A percentile compares a stretch with the other conserved stretches of the same genome.
phyloP scores from a whole-genome alignment of 2,329 filamentous ascomycete genomes.

The Domatiomyces catenatus region DNA sequence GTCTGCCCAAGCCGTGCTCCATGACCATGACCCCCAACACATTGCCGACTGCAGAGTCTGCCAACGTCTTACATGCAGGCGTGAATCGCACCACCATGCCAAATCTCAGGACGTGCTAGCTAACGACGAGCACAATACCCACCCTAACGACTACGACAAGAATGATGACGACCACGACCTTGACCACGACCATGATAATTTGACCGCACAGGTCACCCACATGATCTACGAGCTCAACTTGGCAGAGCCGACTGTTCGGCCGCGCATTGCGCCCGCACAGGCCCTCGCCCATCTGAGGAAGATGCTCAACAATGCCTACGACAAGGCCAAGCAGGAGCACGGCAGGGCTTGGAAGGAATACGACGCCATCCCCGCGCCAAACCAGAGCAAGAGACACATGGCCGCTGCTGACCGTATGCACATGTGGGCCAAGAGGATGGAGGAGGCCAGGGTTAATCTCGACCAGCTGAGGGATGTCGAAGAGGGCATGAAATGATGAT shows the following conservation, averaged over 20 bases:
- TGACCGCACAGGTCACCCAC: conserved; percentile 14
- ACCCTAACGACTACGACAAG: conserved; percentile 17
- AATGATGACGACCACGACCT: conserved; percentile 23
- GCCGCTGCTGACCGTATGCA: conserved; percentile 14
- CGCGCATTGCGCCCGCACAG: conserved; percentile 50
- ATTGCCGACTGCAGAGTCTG: conserved; percentile 43
- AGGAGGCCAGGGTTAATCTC: conserved; percentile 16
- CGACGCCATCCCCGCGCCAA: conserved; percentile 14
- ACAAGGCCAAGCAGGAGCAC: conserved; percentile 59
- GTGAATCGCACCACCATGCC: background rate
- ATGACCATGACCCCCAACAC: conserved; percentile 33
- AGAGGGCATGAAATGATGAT: conserved; percentile 13
- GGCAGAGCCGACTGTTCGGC: conserved; percentile 45
- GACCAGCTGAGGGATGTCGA: conserved; percentile 17
- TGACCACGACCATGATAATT: conserved; percentile 22
- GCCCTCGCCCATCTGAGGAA: conserved; percentile 76
- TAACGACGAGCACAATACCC: conserved; percentile 13
- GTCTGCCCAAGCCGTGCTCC: conserved; percentile 26
- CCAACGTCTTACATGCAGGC: conserved; percentile 24
- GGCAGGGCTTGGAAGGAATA: conserved; percentile 24
- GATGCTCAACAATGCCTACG: conserved; percentile 61
- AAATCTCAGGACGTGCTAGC: conserved; percentile 3
- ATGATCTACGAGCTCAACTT: conserved; percentile 21
- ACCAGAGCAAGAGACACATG: conserved; percentile 15
- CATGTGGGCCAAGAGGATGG: conserved; percentile 17